phyloP scores from a whole-genome alignment of 192 early-diverging fungal species.

The Coemansia sp. region DNA sequence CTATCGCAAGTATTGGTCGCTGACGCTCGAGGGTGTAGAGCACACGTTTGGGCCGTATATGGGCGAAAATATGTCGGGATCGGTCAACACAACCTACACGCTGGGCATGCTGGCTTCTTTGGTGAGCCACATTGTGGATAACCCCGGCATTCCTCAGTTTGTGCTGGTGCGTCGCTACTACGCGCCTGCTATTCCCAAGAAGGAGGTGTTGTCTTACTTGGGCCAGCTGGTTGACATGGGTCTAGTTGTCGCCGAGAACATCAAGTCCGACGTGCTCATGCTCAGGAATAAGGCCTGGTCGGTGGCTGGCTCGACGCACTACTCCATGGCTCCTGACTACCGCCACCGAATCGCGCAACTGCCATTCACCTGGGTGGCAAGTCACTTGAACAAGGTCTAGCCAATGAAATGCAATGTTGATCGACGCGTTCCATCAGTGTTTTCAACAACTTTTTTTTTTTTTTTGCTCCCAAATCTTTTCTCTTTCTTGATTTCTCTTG shows the following conservation, averaged over 20 bases:
- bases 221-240: constrained; percentile 23
- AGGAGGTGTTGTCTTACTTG: constrained; percentile 34
- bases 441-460: constrained; percentile 4
- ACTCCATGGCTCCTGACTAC: constrained; percentile 22
- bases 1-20: constrained; percentile 33
- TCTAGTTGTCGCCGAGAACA: constrained; percentile 18
- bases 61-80: constrained; percentile 37
- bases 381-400: constrained; percentile 2
- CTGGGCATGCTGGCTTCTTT: constrained; percentile 27
- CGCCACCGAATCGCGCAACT: constrained; percentile 1
- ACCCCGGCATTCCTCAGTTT: constrained; percentile 39
- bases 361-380: neutral
- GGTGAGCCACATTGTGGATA: constrained; percentile 28
- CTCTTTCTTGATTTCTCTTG: constrained; percentile 9
- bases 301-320: constrained; percentile 22
- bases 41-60: constrained; percentile 25
- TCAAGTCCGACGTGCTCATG: neutral
- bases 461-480: constrained; percentile 10
- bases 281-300: neutral
- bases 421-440: neutral
- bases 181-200: constrained; percentile 36
- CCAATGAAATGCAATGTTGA: neutral
- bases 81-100: constrained; percentile 21
- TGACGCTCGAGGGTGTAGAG: constrained; percentile 4
- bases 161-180: constrained; percentile 36